Evolutionary conservation across 2,329 filamentous ascomycete genomes (phyloP).

Genomic region (Cytospora piceae): DNA sequence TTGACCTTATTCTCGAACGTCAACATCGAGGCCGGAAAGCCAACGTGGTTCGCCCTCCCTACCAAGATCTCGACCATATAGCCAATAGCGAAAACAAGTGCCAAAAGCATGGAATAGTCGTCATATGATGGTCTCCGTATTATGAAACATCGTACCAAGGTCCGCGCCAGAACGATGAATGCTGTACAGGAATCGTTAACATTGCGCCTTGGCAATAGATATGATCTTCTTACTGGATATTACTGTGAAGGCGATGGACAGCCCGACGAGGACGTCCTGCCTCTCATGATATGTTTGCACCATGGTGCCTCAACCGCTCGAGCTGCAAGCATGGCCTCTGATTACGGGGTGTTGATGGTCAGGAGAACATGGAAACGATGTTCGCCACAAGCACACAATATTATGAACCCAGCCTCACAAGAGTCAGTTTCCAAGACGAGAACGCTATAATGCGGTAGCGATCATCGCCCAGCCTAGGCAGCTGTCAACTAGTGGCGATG

Average conservation of each 20-base stretch:
- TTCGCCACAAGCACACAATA: no score
- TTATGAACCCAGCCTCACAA: no score
- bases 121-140: slow-evolving; percentile 33
- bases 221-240: slow-evolving; percentile 11
- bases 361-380: no score
- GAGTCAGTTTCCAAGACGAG: no score
- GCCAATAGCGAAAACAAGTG: slow-evolving; percentile 33
- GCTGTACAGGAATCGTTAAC: slow-evolving; percentile 14
- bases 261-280: slow-evolving; percentile 18
- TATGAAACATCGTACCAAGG: slow-evolving; percentile 33
- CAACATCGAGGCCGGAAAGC: slow-evolving; percentile 31
- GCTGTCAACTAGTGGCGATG: no score
- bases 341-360: not conserved
- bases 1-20: slow-evolving; percentile 31
- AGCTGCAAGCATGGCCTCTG: not conserved
- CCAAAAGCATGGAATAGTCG: slow-evolving; percentile 33
- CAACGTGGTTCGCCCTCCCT: slow-evolving; percentile 26
- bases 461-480: not conserved
- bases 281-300: slow-evolving; percentile 17
- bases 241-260: slow-evolving; percentile 13
- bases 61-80: slow-evolving; percentile 33
- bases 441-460: no score
- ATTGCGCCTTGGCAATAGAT: not conserved
- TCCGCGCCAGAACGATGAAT: slow-evolving; percentile 32
- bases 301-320: not conserved